Conservation (phyloP, 2,329 filamentous ascomycete genomes). For the Anthostomella pinea region DNA sequence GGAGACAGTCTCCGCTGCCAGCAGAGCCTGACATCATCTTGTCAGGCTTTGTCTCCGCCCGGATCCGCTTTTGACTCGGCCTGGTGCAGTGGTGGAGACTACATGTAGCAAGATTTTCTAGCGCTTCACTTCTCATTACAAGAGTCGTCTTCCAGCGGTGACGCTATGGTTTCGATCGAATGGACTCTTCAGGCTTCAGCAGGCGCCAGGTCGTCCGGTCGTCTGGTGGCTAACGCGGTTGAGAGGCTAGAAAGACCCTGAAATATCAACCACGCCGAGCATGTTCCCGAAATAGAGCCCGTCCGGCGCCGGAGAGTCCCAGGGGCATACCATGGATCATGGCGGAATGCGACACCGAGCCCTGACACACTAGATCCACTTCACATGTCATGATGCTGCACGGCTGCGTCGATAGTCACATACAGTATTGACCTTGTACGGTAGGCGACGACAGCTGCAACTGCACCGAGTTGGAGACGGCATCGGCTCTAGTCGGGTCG, state of each 20-base stretch:
- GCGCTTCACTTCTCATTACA: slow-evolving; percentile 3
- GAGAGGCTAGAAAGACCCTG: too few relatives aligned
- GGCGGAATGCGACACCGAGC: neutral
- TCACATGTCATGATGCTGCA: slow-evolving; percentile 21
- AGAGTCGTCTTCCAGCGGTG: slow-evolving; percentile 1
- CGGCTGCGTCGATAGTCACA: slow-evolving; percentile 2
- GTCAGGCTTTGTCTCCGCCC: slow-evolving; percentile 19
- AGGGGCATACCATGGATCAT: too few relatives aligned
- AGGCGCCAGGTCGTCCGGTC: too few relatives aligned
- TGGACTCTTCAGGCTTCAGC: too few relatives aligned
- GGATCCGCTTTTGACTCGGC: slow-evolving; percentile 15
- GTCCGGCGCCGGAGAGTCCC: too few relatives aligned
- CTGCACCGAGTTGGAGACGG: slow-evolving; percentile 23
- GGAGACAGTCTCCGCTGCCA: slow-evolving; percentile 19
- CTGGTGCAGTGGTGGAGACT: slow-evolving; percentile 9
- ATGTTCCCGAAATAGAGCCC: too few relatives aligned
- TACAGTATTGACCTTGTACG: too few relatives aligned
- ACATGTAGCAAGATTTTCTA: slow-evolving; percentile 19
- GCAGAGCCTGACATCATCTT: slow-evolving; percentile 21
- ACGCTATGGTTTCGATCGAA: too few relatives aligned
- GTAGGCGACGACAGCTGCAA: slow-evolving; percentile 14
- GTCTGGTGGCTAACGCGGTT: too few relatives aligned
- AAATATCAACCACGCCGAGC: too few relatives aligned
- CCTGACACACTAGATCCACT: slow-evolving; percentile 17
- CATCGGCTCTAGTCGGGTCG: slow-evolving; percentile 15